Base-by-base conservation (phyloP, 2,329 filamentous ascomycete species). In the Blastomyces gilchristii region DNA sequence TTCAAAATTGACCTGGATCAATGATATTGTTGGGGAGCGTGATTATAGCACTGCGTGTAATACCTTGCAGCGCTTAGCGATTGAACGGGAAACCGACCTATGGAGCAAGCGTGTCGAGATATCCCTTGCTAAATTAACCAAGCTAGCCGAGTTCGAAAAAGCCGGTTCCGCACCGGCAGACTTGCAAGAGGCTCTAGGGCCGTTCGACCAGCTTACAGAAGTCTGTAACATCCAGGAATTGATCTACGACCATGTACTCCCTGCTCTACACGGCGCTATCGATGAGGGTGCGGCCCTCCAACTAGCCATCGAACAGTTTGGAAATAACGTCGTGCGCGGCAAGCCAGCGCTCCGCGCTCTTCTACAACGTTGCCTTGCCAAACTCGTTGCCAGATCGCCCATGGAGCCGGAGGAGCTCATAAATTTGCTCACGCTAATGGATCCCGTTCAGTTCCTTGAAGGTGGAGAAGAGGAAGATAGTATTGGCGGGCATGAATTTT, bases 81-180 rank as follows among this genome's bases (percentile, higher is more conserved):
- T 87, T 25, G 81, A 82, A 59, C 84, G 85, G 62, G 92, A 97
- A 73, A 83, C 85, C 61, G 88, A 92, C 69, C 77, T 94, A 3
- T 97, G 93, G 93, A 91, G 86, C 76, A 95, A 96, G 78, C 94
- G 95, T 74, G 89, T 96, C 43, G 89, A 97, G 75, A 79, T 97
- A 34, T 96, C 91, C 64, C 81, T 99, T 49, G 89, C 90, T 45
- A 97, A 97, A 75, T 81, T 99, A 57, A 84, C 87, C 18, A 81
- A 86, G 62, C 76, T 97, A 67, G 90, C 90, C 18, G 84, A 86
- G 49, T 80, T 74, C 63, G 77, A 80, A 64, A 62, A 41, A 12
- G 60, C 73, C 66, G 39, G 71, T 16, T 50, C 63, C 16, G 49
- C 66, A 39, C 63, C 73, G 63, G 68, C 72, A 59, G 70, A 73